A percentile compares a stretch with the other conserved stretches of the same genome.
Evolutionary conservation across 352 stramenopile genomes (phyloP).

Genomic region (Phytophthora pluvialis): DNA sequence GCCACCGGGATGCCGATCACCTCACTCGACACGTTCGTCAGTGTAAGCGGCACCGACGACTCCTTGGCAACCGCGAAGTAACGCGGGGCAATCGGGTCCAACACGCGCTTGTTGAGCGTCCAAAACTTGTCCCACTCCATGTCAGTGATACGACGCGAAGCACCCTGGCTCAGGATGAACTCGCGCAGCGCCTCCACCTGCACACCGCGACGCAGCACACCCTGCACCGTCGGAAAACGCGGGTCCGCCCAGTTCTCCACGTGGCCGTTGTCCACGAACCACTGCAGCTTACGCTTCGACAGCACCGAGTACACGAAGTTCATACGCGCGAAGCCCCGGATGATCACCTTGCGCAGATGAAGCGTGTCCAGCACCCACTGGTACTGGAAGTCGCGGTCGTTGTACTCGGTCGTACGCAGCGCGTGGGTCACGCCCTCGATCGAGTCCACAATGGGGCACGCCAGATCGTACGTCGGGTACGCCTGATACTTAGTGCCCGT

Average conservation of each 20-base stretch:
- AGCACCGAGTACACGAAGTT: conserved; percentile 99
- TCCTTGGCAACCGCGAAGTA: conserved; percentile 97
- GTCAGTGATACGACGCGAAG: conserved; percentile 96
- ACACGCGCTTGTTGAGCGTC: conserved; percentile 99
- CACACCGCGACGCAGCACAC: conserved; percentile 95
- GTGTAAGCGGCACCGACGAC: conserved; percentile 86
- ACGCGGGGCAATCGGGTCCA: conserved; percentile 94
- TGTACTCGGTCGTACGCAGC: conserved; percentile 99
- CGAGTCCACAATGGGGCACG: conserved; percentile 99
- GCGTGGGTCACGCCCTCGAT: conserved; percentile 99
- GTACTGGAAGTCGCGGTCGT: conserved; percentile 99
- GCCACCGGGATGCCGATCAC: conserved; percentile 71
- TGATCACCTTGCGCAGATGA: conserved; percentile 80
- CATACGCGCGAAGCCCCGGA: conserved; percentile 97
- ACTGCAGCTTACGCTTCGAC: conserved; percentile 99
- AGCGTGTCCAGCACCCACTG: conserved; percentile 94
- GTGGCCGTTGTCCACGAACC: conserved; percentile 98
- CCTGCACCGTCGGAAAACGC: conserved; percentile 98
- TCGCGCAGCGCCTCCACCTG: conserved; percentile 94
- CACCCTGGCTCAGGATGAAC: conserved; percentile 98
- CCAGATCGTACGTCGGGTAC: conserved; percentile 99
- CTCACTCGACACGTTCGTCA: conserved; percentile 79
- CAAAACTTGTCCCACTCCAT: conserved; percentile 99
- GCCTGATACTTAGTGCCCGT: conserved; percentile 97
- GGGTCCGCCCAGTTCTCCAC: conserved; percentile 99